Percentiles rank a stretch among this genome's conserved stretches.
Evolutionary conservation across 2,329 filamentous ascomycete species (phyloP).

Genomic region (Penicillium occitanis): DNA sequence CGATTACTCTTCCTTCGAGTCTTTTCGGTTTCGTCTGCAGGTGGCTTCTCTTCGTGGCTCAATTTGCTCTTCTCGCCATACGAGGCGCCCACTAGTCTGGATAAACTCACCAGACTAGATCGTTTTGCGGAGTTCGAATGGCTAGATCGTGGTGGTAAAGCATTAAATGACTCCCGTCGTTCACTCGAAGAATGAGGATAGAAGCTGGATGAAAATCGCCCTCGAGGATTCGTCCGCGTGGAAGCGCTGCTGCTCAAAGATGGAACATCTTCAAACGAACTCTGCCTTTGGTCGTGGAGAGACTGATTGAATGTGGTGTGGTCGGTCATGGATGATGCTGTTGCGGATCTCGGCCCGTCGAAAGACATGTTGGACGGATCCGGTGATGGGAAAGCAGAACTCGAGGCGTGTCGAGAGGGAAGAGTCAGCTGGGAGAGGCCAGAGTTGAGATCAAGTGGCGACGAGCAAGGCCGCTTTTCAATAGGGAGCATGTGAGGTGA

Average conservation of each 20-base stretch:
- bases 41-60: slow-evolving; percentile 46
- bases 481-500: slow-evolving; percentile 38
- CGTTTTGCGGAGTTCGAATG: slow-evolving; percentile 45
- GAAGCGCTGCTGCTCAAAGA: slow-evolving; percentile 52
- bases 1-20: slow-evolving; percentile 47
- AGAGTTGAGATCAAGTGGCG: slow-evolving; percentile 41
- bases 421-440: slow-evolving; percentile 43
- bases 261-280: slow-evolving; percentile 51
- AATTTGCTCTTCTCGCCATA: slow-evolving; percentile 48
- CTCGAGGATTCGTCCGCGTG: slow-evolving; percentile 45
- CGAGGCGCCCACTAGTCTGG: slow-evolving; percentile 47
- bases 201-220: slow-evolving; percentile 47
- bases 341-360: slow-evolving; percentile 44
- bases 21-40: slow-evolving; percentile 39
- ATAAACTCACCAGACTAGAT: slow-evolving; percentile 51
- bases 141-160: slow-evolving; percentile 40
- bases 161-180: slow-evolving; percentile 45
- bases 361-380: slow-evolving; percentile 43
- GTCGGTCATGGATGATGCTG: slow-evolving; percentile 44
- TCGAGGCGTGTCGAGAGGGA: slow-evolving; percentile 38
- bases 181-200: slow-evolving; percentile 45
- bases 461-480: slow-evolving; percentile 45
- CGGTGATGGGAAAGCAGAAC: slow-evolving; percentile 49
- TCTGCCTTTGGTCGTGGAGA: slow-evolving; percentile 40
- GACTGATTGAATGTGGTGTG: slow-evolving; percentile 39